Evolutionary conservation across 2,329 filamentous ascomycete species (phyloP).

Genomic region (Ilyonectria mors-panacis): DNA sequence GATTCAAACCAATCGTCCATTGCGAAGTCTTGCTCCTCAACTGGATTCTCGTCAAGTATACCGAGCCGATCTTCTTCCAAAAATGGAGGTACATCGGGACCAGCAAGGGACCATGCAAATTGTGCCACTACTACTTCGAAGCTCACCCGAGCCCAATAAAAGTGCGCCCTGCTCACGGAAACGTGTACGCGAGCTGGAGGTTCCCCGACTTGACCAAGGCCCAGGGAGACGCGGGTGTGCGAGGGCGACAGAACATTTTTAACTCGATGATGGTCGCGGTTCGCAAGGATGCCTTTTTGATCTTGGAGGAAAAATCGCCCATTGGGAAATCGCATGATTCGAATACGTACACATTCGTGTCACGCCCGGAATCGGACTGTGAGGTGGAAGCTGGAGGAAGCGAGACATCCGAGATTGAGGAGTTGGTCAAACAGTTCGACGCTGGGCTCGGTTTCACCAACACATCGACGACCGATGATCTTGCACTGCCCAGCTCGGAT

Average conservation of each 20-base stretch:
- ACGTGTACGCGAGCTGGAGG: constrained; percentile 58
- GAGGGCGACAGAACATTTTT: constrained; percentile 40
- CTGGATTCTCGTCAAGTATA: constrained; percentile 35
- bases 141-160: constrained; percentile 44
- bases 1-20: constrained; percentile 53
- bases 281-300: constrained; percentile 47
- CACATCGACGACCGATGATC: constrained; percentile 3
- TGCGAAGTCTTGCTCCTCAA: constrained; percentile 44
- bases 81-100: constrained; percentile 56
- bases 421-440: constrained; percentile 34
- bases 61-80: constrained; percentile 47
- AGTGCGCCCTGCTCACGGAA: constrained; percentile 52
- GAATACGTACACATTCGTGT: constrained; percentile 43
- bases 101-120: constrained; percentile 58
- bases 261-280: constrained; percentile 47
- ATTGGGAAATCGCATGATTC: constrained; percentile 52
- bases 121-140: constrained; percentile 57
- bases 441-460: constrained; percentile 20
- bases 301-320: constrained; percentile 47
- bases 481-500: constrained; percentile 30
- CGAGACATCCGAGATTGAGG: constrained; percentile 32
- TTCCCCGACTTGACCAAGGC: constrained; percentile 51
- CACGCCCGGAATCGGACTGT: constrained; percentile 26
- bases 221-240: constrained; percentile 16
- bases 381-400: constrained; percentile 26